Conservation (phyloP, 495 filamentous ascomycete genomes). For the Margaritispora aquatica region DNA sequence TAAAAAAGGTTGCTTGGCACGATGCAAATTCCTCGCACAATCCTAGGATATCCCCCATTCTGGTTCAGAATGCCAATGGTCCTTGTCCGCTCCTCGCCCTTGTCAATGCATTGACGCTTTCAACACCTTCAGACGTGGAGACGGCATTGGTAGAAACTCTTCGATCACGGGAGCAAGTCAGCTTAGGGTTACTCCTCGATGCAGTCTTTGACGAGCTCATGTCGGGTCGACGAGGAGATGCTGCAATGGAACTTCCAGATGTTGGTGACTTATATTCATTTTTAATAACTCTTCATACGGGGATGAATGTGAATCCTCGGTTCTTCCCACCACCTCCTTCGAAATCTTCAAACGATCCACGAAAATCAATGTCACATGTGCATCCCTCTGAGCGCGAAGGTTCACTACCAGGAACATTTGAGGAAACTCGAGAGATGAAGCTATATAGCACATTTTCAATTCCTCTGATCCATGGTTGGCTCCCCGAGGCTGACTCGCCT, state of each 20-base stretch:
- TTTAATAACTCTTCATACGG: conserved; percentile 82
- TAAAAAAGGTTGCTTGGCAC: conserved; percentile 61
- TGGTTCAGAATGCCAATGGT: conserved; percentile 89
- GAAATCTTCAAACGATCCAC: conserved; percentile 35
- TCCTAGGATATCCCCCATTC: conserved; percentile 59
- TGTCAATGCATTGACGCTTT: conserved; percentile 84
- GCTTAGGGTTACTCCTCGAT: conserved; percentile 75
- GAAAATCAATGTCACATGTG: conserved; percentile 34
- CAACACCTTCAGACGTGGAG: conserved; percentile 55
- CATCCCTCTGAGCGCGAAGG: conserved; percentile 38
- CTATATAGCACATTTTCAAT: conserved; percentile 84
- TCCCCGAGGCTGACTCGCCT: conserved; percentile 56
- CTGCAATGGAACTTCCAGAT: conserved; percentile 59
- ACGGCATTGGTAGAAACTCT: conserved; percentile 73
- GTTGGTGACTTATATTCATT: conserved; percentile 82
- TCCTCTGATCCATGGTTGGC: conserved; percentile 91
- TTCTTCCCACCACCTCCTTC: conserved; percentile 48
- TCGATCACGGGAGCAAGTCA: conserved; percentile 77
- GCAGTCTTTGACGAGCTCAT: conserved; percentile 89
- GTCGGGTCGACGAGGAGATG: conserved; percentile 50
- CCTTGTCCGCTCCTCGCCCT: conserved; percentile 91
- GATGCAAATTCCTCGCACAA: conserved; percentile 37
- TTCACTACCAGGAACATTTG: conserved; percentile 64
- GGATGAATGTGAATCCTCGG: conserved; percentile 96
- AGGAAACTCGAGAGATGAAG: conserved; percentile 73